Base-by-base conservation (phyloP, 2,329 filamentous ascomycete genomes). In the Fusarium verticillioides region DNA sequence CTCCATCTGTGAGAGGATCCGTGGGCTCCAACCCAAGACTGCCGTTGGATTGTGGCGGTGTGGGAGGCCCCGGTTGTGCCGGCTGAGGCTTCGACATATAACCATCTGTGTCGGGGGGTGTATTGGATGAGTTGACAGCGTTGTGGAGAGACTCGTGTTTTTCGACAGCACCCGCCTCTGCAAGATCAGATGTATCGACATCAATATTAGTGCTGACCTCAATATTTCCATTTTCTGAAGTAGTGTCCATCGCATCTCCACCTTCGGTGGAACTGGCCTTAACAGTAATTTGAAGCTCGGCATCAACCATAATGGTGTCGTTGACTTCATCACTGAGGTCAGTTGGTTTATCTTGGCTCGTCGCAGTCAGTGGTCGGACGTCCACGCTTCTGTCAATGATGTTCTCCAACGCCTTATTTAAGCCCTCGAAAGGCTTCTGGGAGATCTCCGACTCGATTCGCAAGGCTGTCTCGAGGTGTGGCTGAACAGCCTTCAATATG, bases 401-500 rank as follows among this genome's bases (percentile, higher is more conserved):
- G 54, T 85, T 85, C 76, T 96, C 93, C 12, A 98, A 84, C 77
- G 96, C 92, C 73, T 90, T 90, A 43, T 94, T 85, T 62, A 95
- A 87, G 53, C 87, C 87, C 59, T 95, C 92, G 50, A 91, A 89
- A 2, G 93, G 86, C 76, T 91, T 92, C 59, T 91, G 88, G 57
- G 88, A 91, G 46, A 97, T 87, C 68, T 96, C 93, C n/a, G 93
- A 91, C 81, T 98, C 96, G 61, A 94, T 93, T 60, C 88, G 89
- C 52, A 95, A 83, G 2, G 94, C 94, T 61, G 89, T 87, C 80
- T 97, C 93, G 7, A 97, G 85, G 49, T 91, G 87, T 19, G 93
- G 91, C 80, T 97, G 94, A 37, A 97, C 88, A 2, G 91, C 90
- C 80, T 94, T 97, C 74, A 97, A 88, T 69, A 98, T 97, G 32